Evolutionary conservation across 441 rosid species (phyloP), one percentile per base, ranked within the genome.

Genomic region (Hypseocharis bilobata): DNA sequence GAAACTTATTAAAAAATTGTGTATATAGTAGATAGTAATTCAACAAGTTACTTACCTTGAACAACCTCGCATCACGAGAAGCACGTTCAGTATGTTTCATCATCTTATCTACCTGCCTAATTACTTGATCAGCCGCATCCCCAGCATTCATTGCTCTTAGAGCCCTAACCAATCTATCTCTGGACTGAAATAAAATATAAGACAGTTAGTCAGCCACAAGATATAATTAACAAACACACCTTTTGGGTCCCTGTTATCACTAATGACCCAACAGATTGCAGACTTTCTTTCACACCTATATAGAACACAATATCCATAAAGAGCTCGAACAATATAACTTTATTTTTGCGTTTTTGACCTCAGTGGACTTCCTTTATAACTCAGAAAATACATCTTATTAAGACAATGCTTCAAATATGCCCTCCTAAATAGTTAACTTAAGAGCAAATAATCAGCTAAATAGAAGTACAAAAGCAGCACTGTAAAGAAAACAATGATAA

Each of bases 81-180:
- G 88, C 83, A 66, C 99, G 97, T 81, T 88, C 98, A 76, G 78
- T 84, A 70, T 76, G 87, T 78, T 81, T 89, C 14, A 89, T 79
- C 78, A 82, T 73, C 80, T 92, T 92, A 74, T 89, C 99, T 68
- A 89, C 96, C 83, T 89, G 99, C 65, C 99, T 86, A 66, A 95
- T 81, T 71, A 82, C 98, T 77, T 92, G 98, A 76, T 95, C 98
- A 52, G 95, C 99, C 36, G 91, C 96, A 81, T 95, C 97, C 68
- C 92, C 93, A 72, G 97, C 96, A 84, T 88, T 92, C 92, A 92
- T 81, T 65, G 86, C 82, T 72, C 93, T 88, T 65, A 95, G 77
- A 70, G 85, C 92, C 88, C 86, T 77, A 60, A 89, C 76, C 78
- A 95, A 75, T 79, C 67, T 88, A 68, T 95, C 99, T 75, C 98